Evolutionary conservation across 345 rosid species (phyloP), one percentile per base, ranked within the genome.

Genomic region (Moricandia moricandioides): DNA sequence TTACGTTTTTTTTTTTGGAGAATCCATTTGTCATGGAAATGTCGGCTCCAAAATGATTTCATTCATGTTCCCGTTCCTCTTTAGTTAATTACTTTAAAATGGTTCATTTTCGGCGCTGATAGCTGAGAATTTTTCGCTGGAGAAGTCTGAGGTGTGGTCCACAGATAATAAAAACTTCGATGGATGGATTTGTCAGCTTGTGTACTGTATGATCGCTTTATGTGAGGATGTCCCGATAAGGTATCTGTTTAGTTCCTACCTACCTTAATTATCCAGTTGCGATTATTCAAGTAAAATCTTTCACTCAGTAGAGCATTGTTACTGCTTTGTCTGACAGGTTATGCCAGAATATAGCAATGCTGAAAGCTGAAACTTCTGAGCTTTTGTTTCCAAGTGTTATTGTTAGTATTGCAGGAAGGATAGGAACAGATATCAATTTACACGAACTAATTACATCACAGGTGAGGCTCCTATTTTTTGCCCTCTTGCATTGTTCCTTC

Each of bases 321-420:
- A 34, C 71, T 54, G 43, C 74, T 75, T 74, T 59, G 31, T 52
- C 55, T 79, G 76, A 55, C 86, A 94, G 98, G 84, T 84, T 94
- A 80, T 94, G 91, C 75, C 98, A 90, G 83, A 91, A 88, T 78
- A 83, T 94, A 71, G 91, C 86, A 71, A 65, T 86, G 79, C 76
- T 87, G 75, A 94, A 94, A 82, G 85, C 95, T 57, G 97, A 94
- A 84, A 90, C 85, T 54, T 89, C 97, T 62, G 97, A 91, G 90
- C 92, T 94, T 79, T 81, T 91, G 37, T 84, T 94, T 66, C 89
- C 97, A 11, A 83, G 83, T 80, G 85, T 88, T 58, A 62, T 90
- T 81, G 93, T 88, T 75, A 88, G 88, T 86, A 82, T 94, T 37
- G 92, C 95, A 12, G 81, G 83, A 76, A 89, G 84, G 81, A 85